These are phyloP conservation scores for Vanrija sp. DNA, from an alignment of 1,284 basidiomycete genomes.

Conservation along the genomic window DNA sequence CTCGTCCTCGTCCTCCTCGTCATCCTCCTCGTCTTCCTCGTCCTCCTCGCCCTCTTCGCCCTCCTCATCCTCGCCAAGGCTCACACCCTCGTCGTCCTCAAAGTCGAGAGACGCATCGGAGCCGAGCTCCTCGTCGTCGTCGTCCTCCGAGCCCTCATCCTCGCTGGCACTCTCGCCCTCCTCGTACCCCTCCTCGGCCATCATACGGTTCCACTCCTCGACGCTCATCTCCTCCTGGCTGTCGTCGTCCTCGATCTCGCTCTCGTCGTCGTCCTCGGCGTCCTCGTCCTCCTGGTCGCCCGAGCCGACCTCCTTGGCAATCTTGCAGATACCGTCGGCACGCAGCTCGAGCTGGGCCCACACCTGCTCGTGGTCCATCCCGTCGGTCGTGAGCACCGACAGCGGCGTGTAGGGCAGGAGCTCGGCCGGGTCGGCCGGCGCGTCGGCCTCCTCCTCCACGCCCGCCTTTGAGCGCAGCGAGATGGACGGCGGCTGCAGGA, in stretches of 20 bases:
- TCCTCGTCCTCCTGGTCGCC: conserved; percentile 33
- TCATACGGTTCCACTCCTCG: conserved; percentile 40
- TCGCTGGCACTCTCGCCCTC: conserved; percentile 21
- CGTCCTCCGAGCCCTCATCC: conserved; percentile 12
- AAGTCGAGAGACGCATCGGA: conserved; percentile 47
- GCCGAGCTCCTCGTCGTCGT: conserved; percentile 21
- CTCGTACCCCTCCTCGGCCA: conserved; percentile 24
- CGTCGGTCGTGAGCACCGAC: conserved; percentile 68
- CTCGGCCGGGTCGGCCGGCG: conserved; percentile 36
- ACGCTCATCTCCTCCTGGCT: conserved; percentile 37
- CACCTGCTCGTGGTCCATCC: conserved; percentile 81
- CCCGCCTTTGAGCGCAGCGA: conserved; percentile 41
- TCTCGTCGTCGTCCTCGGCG: conserved; percentile 24
- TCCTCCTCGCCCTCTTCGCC: conserved; percentile 36
- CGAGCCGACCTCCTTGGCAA: conserved; percentile 40
- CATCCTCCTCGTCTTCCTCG: conserved; percentile 17
- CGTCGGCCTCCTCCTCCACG: conserved; percentile 16
- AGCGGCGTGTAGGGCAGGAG: conserved; percentile 68
- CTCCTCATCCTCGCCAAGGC: conserved; percentile 50
- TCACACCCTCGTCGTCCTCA: conserved; percentile 48
- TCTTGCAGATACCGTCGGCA: conserved; percentile 52
- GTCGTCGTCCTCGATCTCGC: conserved; percentile 26
- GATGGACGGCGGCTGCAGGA: conserved; percentile 59
- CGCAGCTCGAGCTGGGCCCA: conserved; percentile 89
- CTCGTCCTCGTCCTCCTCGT: conserved; percentile 16